These are phyloP conservation scores for Populus pruinosa DNA, from an alignment of 345 rosid species.

Conservation along the genomic window DNA sequence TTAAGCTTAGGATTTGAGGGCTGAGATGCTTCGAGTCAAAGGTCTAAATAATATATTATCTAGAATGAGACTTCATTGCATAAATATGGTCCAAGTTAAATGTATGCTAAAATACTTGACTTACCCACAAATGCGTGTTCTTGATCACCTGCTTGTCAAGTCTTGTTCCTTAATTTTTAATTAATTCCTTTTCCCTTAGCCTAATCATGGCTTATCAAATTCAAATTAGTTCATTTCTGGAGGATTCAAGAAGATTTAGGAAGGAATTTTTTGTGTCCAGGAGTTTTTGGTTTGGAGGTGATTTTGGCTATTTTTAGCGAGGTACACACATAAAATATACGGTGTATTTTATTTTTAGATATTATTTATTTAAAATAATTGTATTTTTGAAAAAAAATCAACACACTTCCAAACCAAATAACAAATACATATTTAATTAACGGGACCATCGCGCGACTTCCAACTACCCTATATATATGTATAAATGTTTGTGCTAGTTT, in stretches of 20 bases:
- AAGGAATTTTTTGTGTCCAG: neutral
- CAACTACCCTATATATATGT: too few species aligned
- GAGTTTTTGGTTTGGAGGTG: too few species aligned
- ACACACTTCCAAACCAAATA: too few species aligned
- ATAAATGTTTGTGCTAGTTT: too few species aligned
- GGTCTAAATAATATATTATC: neutral
- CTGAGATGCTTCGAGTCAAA: neutral
- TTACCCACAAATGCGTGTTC: neutral
- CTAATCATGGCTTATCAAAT: neutral
- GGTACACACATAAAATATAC: too few species aligned
- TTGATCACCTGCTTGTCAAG: neutral
- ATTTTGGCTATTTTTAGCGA: too few species aligned
- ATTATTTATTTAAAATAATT: too few species aligned
- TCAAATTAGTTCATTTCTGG: neutral
- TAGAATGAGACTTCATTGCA: neutral
- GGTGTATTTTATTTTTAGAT: too few species aligned
- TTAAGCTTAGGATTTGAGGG: neutral
- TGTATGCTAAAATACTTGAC: neutral
- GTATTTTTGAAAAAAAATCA: too few species aligned
- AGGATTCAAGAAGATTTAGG: neutral
- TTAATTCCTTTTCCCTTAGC: neutral
- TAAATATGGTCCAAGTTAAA: slow-evolving; percentile 2
- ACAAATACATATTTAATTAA: too few species aligned
- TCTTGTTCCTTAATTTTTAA: neutral
- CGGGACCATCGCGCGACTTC: too few species aligned